Evolutionary conservation across 2,329 filamentous ascomycete species (phyloP).

Genomic region (Septoria linicola): DNA sequence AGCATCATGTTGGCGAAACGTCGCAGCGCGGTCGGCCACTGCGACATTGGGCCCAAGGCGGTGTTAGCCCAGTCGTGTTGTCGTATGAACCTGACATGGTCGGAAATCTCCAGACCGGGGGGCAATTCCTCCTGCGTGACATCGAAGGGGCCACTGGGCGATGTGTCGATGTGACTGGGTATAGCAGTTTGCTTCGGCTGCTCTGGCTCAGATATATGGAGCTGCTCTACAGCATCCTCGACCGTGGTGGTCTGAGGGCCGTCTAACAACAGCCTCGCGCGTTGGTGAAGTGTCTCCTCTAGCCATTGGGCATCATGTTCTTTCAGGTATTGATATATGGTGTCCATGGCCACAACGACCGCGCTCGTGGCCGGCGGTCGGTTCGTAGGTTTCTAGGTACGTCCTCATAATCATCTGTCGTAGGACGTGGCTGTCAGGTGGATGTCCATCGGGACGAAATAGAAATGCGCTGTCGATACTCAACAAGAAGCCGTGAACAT

Average conservation of each 20-base stretch:
- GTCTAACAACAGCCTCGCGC: neutral
- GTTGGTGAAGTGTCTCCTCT: constrained; percentile 7
- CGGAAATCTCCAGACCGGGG: constrained; percentile 1
- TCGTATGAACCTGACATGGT: constrained; percentile 18
- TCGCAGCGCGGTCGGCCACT: constrained; percentile 21
- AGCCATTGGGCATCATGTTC: constrained; percentile 21
- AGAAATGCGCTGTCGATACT: too few species aligned
- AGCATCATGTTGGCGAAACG: constrained; percentile 24
- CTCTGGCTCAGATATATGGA: too few species aligned
- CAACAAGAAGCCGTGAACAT: too few species aligned
- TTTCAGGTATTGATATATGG: constrained; percentile 11
- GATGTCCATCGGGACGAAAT: too few species aligned
- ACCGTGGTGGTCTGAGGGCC: neutral
- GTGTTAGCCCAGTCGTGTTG: constrained; percentile 23
- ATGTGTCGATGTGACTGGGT: neutral
- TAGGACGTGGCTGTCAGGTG: too few species aligned
- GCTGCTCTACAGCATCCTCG: neutral
- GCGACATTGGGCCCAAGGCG: constrained; percentile 20
- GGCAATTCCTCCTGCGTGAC: constrained; percentile 7
- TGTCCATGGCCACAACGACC: neutral
- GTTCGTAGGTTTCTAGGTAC: too few species aligned
- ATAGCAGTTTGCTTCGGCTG: too few species aligned
- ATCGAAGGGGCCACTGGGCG: constrained; percentile 12
- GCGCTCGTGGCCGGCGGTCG: neutral
- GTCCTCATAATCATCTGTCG: too few species aligned